Evolutionary conservation across 345 rosid species (phyloP).

Genomic region (Salix brachista): DNA sequence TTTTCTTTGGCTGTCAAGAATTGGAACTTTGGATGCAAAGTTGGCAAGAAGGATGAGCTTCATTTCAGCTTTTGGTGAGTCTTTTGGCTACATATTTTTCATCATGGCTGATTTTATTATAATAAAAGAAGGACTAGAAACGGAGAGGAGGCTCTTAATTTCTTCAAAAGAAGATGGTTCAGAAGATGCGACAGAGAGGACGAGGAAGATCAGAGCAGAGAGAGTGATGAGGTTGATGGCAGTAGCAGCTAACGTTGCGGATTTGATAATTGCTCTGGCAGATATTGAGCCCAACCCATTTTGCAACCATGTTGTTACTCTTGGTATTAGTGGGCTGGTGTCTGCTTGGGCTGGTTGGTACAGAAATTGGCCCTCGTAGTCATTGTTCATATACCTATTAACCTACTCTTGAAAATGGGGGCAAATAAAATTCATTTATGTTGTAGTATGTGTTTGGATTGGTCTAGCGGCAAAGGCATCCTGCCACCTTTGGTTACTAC

Average conservation of each 20-base stretch:
- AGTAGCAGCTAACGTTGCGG: constrained; percentile 83
- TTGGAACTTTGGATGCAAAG: constrained; percentile 65
- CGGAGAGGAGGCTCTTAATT: constrained; percentile 46
- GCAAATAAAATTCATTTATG: neutral
- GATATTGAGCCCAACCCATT: constrained; percentile 87
- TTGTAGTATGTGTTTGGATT: too few species aligned
- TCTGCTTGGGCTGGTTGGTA: constrained; percentile 99
- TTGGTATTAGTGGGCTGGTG: constrained; percentile 85
- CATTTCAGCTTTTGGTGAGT: constrained; percentile 92
- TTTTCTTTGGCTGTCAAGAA: constrained; percentile 87
- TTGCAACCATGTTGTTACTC: constrained; percentile 65
- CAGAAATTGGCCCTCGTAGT: constrained; percentile 79
- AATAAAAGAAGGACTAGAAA: constrained; percentile 45
- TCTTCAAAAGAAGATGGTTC: constrained; percentile 14
- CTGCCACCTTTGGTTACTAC: too few species aligned
- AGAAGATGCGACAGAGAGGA: constrained; percentile 30
- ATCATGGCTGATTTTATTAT: constrained; percentile 57
- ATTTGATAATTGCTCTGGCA: constrained; percentile 73
- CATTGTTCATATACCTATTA: neutral
- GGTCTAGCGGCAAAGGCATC: too few species aligned
- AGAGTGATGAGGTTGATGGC: constrained; percentile 84
- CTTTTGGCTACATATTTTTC: constrained; percentile 89
- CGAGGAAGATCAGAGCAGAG: constrained; percentile 50
- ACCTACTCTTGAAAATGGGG: neutral
- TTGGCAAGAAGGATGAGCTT: constrained; percentile 80